phyloP scores from a whole-genome alignment of 352 stramenopile species.

The Globisporangium polare region DNA sequence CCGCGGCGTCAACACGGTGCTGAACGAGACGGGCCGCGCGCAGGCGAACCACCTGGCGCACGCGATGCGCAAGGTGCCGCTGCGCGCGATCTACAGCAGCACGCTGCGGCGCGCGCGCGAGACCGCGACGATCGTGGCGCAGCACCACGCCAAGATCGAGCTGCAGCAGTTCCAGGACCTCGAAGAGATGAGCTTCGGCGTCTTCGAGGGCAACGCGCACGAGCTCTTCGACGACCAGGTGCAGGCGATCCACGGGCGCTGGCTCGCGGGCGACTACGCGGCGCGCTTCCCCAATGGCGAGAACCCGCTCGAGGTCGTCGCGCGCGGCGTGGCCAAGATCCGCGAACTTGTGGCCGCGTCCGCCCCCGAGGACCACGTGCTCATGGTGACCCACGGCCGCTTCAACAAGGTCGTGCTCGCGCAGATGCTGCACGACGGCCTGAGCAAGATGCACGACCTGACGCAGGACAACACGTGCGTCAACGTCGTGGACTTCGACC shows the following conservation, averaged over 20 bases:
- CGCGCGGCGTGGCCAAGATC: slow-evolving; percentile 60
- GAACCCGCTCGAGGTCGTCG: slow-evolving; percentile 61
- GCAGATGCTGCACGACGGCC: slow-evolving; percentile 54
- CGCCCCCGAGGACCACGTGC: slow-evolving; percentile 47
- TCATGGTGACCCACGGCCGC: slow-evolving; percentile 76
- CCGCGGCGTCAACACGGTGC: slow-evolving; percentile 65
- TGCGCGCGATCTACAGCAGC: slow-evolving; percentile 70
- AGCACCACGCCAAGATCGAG: slow-evolving; percentile 50
- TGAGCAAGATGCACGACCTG: slow-evolving; percentile 62
- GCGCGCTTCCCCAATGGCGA: slow-evolving; percentile 61
- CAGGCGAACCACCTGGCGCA: slow-evolving; percentile 60
- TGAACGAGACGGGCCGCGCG: slow-evolving; percentile 55
- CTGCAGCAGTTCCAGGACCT: slow-evolving; percentile 60
- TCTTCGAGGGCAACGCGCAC: slow-evolving; percentile 63
- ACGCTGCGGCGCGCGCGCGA: slow-evolving; percentile 14
- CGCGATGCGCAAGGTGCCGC: slow-evolving; percentile 62
- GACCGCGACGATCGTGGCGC: slow-evolving; percentile 29
- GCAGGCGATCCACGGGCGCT: slow-evolving; percentile 57
- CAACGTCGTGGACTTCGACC: slow-evolving; percentile 82
- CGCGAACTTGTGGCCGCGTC: slow-evolving; percentile 41
- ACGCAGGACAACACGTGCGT: slow-evolving; percentile 85
- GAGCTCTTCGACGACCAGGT: slow-evolving; percentile 46
- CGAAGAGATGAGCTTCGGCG: slow-evolving; percentile 84
- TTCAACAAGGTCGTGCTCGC: slow-evolving; percentile 85
- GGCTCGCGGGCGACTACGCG: slow-evolving; percentile 48